Evolutionary conservation across 805 yeast species (phyloP).

Genomic region (Candida ulmi): DNA sequence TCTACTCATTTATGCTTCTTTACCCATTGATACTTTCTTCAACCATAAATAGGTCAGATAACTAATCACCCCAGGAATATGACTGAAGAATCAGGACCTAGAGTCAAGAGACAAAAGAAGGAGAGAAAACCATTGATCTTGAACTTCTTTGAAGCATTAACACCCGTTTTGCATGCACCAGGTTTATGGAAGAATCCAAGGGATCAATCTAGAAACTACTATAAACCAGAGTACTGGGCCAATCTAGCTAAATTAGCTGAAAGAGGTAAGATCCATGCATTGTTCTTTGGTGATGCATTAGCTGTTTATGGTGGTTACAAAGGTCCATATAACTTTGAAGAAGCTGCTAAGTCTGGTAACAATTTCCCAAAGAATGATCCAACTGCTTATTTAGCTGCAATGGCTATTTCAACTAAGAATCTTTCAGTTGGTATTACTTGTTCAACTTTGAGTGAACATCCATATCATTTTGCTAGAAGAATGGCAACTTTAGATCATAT

Average conservation of each 20-base stretch:
- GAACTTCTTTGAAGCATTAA: constrained; percentile 1
- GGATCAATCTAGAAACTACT: background rate
- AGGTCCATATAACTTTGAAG: constrained; percentile 1
- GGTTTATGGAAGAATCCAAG: constrained; percentile 1
- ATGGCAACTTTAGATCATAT: constrained; percentile 1
- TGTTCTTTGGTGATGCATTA: constrained; percentile 1
- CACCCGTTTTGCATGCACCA: background rate
- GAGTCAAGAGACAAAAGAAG: background rate
- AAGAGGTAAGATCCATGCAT: background rate
- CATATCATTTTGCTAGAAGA: constrained; percentile 2
- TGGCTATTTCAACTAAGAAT: constrained; percentile 1
- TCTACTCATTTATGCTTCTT: too few relatives aligned
- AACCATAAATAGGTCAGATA: too few relatives aligned
- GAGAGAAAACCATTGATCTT: constrained; percentile 1
- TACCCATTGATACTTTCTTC: too few relatives aligned
- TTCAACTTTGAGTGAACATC: background rate
- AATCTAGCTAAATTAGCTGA: background rate
- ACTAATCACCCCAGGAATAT: background rate
- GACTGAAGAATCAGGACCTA: background rate
- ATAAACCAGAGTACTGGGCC: background rate
- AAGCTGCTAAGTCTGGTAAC: background rate
- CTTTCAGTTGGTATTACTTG: background rate
- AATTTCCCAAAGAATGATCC: constrained; percentile 2
- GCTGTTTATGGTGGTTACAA: constrained; percentile 2
- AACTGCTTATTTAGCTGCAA: constrained; percentile 1